Conservation (phyloP, 192 early-diverging fungal genomes). For the Physocladia obscura region DNA sequence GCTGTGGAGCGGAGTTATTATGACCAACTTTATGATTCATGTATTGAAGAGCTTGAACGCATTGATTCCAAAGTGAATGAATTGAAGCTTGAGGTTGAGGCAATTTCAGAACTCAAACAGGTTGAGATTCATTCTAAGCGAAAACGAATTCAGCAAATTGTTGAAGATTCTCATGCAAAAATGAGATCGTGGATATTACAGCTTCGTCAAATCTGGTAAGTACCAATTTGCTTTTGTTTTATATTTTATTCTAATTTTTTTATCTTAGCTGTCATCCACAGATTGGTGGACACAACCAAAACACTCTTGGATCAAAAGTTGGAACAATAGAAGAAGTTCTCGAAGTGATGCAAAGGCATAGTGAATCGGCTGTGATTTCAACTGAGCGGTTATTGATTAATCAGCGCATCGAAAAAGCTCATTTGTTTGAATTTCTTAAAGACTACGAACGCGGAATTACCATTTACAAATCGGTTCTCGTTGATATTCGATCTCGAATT, state of each 20-base stretch:
- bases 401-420: slow-evolving; percentile 36
- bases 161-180: slow-evolving; percentile 17
- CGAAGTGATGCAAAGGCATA: slow-evolving; percentile 45
- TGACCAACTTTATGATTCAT: slow-evolving; percentile 49
- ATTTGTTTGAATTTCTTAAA: slow-evolving; percentile 26
- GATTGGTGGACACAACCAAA: slow-evolving; percentile 49
- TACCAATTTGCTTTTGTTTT: neutral
- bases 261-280: slow-evolving; percentile 65
- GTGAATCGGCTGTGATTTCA: slow-evolving; percentile 16
- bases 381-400: slow-evolving; percentile 36
- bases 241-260: neutral
- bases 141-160: slow-evolving; percentile 3
- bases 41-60: slow-evolving; percentile 41
- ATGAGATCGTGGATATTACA: slow-evolving; percentile 51
- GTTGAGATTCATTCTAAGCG: neutral
- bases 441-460: slow-evolving; percentile 17
- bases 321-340: slow-evolving; percentile 57
- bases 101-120: neutral
- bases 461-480: slow-evolving; percentile 27
- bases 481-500: slow-evolving; percentile 19
- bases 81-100: slow-evolving; percentile 1
- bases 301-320: slow-evolving; percentile 43
- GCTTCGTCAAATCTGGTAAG: slow-evolving; percentile 46
- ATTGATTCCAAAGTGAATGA: too few relatives aligned
- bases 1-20: slow-evolving; percentile 63